phyloP scores from a whole-genome alignment of 768 basidiomycete genomes.

The Podaxis sp. region DNA sequence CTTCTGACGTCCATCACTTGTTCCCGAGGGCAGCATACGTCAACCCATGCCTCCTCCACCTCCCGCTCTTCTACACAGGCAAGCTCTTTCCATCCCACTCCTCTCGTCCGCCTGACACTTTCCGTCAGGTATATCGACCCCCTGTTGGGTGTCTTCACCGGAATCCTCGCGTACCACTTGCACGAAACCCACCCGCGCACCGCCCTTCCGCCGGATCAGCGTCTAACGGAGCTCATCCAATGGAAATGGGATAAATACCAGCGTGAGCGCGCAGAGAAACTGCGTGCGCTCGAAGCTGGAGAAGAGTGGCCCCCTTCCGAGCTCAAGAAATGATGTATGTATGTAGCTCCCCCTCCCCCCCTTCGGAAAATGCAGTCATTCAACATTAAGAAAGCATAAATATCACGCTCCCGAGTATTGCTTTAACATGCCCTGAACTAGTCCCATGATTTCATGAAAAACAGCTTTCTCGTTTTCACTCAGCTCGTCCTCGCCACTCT shows the following conservation, averaged over 20 bases:
- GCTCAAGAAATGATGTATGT: slow-evolving; percentile 2
- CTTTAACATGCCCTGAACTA: slow-evolving; percentile 38
- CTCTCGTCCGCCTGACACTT: slow-evolving; percentile 12
- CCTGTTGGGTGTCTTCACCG: slow-evolving; percentile 75
- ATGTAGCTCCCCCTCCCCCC: background rate
- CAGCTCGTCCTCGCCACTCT: slow-evolving; percentile 27
- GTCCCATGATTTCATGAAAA: slow-evolving; percentile 52
- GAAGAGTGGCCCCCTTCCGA: slow-evolving; percentile 2
- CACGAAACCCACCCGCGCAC: slow-evolving; percentile 81
- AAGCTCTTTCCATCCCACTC: slow-evolving; percentile 15
- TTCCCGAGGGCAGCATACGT: slow-evolving; percentile 4
- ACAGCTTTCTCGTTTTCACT: slow-evolving; percentile 40
- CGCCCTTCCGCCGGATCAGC: slow-evolving; percentile 54
- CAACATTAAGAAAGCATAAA: background rate
- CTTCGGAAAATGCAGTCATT: background rate
- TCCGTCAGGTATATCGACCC: slow-evolving; percentile 62
- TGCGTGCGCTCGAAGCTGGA: slow-evolving; percentile 49
- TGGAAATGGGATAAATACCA: slow-evolving; percentile 68
- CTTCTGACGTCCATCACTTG: too few species aligned
- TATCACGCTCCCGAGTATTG: slow-evolving; percentile 2
- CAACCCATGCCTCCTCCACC: slow-evolving; percentile 24
- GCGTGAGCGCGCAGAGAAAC: slow-evolving; percentile 25
- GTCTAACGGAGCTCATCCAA: slow-evolving; percentile 49
- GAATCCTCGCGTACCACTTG: slow-evolving; percentile 75
- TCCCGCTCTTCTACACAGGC: slow-evolving; percentile 58